Base-by-base conservation (phyloP, 2,329 filamentous ascomycete genomes). In the Aspergillus pseudoviridinutans region DNA sequence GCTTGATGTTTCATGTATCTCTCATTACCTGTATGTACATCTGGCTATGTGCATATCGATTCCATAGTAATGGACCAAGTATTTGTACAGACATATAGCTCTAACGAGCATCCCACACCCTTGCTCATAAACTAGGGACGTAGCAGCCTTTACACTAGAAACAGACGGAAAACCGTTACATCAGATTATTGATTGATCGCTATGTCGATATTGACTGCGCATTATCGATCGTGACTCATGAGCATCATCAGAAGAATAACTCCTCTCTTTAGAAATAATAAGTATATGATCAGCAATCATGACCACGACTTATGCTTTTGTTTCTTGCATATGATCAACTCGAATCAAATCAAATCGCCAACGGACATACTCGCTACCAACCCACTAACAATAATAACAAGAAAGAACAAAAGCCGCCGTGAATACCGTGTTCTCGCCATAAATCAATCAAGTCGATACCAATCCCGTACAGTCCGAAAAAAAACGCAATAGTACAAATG, bases 11-110 rank as follows among this genome's bases (percentile, higher is more conserved):
- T 8, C 41, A 44, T 44, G 41, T 20, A 10, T 47, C 22, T 27
- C 20, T 27, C 10, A 35, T 50, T 32, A n/a, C 5, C n/a, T 53
- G 51, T 53, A 53, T 53, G 51, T 53, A 32, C 51, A 53, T 53
- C 51, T 53, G 51, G 51, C 28, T 47, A 53, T 53, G 51, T 53
- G 38, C 51, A 53, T 53, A 17, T 8, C 8, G 25, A 46, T 44
- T 47, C 32, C 32, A 38, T 38, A 38, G 32, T 38, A 38, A 38
- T 38, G 32, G 32, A 38, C 14, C 14, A 17, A 38, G 32, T 17
- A 38, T 38, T 17, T 5, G 6, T 38, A 17, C 32, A 38, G 32
- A 38, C 14, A 17, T 7, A 7, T 38, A 7, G 12, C 32, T 7
- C 32, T 17, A 35, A 35, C 1, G 32, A 17, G 32, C 32, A 17